Base-by-base conservation (phyloP, 441 rosid genomes). In the Rhodomyrtus psidioides region DNA sequence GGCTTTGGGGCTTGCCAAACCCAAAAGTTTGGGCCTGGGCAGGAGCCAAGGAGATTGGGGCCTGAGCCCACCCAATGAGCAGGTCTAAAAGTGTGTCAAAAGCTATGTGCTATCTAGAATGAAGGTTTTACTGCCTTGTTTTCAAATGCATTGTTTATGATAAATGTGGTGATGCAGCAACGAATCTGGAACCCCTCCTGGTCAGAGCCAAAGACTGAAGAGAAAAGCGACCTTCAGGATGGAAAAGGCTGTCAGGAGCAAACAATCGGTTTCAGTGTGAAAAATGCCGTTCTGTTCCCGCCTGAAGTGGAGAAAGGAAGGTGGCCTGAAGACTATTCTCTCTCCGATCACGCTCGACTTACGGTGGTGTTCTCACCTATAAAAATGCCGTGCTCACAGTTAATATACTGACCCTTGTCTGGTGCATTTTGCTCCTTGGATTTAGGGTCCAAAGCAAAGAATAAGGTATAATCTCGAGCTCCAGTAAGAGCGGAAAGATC, bases 231-330 rank as follows among this genome's bases (percentile, higher is more conserved):
- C 55, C 88, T 76, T 70, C 87, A 65, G 83, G 93, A 91, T 70
- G 86, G 75, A 4, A 89, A 90, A 85, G 89, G 90, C 24, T 83
- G 84, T 74, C 87, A 86, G 81, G 91, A 93, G 88, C 96, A 94
- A 88, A 91, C 94, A 30, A 93, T 94, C 79, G 99, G 99, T 58
- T 94, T 97, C 79, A 94, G 96, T n/a, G 95, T 97, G 74, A 93
- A 97, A 91, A 95, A 96, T 89, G 99, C 99, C 39, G 98, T 97
- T 59, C 92, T 97, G 49, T 97, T 96, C 89, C 99, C 98, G 55
- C 92, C 95, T 24, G 99, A 97, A 92, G 98, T 93, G 27, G 99
- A 97, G 89, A 96, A 94, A 90, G 98, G 98, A 90, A 91, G 89
- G 88, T 97, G 98, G 98, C 99, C 99, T 6, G 95, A 96, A 85